Conservation (phyloP, 2,329 filamentous ascomycete genomes). For the Aspergillus brasiliensis region DNA sequence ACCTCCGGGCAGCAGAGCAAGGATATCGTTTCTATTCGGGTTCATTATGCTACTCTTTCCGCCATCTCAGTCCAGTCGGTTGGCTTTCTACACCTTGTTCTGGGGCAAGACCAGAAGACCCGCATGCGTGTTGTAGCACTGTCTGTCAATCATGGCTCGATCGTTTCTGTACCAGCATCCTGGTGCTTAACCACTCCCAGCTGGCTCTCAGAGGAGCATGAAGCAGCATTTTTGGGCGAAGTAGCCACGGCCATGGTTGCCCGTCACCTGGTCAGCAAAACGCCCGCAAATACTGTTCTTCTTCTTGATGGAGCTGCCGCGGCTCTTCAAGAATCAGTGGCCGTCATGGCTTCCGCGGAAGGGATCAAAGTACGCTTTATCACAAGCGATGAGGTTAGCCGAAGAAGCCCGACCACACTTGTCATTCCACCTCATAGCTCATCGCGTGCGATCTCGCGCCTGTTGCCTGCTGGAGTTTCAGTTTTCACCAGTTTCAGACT, state of each 20-base stretch:
- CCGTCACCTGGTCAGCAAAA: background rate
- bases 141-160: background rate
- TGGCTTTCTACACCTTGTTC: slow-evolving; percentile 4
- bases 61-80: background rate
- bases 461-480: slow-evolving; percentile 4
- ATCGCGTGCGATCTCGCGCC: background rate
- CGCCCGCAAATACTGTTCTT: background rate
- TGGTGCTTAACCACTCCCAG: slow-evolving; percentile 2
- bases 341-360: background rate
- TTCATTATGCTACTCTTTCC: slow-evolving; percentile 1
- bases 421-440: slow-evolving; percentile 1
- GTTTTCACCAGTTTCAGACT: background rate
- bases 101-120: slow-evolving; percentile 3
- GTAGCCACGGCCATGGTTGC: slow-evolving; percentile 3
- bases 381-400: background rate
- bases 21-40: too few species aligned
- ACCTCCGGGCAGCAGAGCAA: too few species aligned
- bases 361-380: slow-evolving; percentile 24
- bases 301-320: slow-evolving; percentile 6
- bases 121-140: slow-evolving; percentile 2
- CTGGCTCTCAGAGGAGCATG: background rate
- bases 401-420: background rate
- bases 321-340: background rate
- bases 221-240: background rate
- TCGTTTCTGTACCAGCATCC: background rate